These are phyloP conservation scores for Lyophyllum shimeji DNA, from an alignment of 768 basidiomycete genomes.

Conservation along the genomic window DNA sequence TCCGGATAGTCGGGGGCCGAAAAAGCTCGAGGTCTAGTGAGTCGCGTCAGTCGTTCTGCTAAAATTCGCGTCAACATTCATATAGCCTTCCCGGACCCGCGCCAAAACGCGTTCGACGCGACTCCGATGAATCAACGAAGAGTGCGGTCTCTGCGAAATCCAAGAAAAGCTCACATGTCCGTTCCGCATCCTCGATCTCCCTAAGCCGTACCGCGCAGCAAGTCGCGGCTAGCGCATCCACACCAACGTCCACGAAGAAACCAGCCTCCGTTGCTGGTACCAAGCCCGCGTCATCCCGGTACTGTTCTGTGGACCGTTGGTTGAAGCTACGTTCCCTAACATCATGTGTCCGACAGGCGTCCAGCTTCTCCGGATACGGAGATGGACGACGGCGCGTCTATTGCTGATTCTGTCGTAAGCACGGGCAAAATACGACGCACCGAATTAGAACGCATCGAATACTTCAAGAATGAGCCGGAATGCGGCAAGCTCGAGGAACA, in stretches of 20 bases:
- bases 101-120: conserved; percentile 23
- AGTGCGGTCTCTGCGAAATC: conserved; percentile 16
- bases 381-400: conserved; percentile 48
- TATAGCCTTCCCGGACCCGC: conserved; percentile 28
- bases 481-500: conserved; percentile 57
- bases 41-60: conserved; percentile 2
- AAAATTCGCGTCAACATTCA: neutral
- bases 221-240: conserved; percentile 12
- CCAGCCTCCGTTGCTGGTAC: conserved; percentile 13
- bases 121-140: conserved; percentile 16
- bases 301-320: conserved; percentile 10
- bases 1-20: conserved; percentile 19
- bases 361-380: conserved; percentile 35
- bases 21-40: conserved; percentile 24
- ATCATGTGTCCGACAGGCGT: conserved; percentile 15
- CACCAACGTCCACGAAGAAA: conserved; percentile 19
- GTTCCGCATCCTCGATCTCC: conserved; percentile 27
- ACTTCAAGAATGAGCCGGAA: conserved; percentile 61
- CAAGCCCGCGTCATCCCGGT: conserved; percentile 28
- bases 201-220: conserved; percentile 28
- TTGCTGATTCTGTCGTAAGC: conserved; percentile 52
- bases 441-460: conserved; percentile 62
- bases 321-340: neutral
- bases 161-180: conserved; percentile 25
- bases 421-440: conserved; percentile 47